These are phyloP conservation scores for Solanum corneliomulleri DNA, from an alignment of 257 asterid species.

Conservation along the genomic window DNA sequence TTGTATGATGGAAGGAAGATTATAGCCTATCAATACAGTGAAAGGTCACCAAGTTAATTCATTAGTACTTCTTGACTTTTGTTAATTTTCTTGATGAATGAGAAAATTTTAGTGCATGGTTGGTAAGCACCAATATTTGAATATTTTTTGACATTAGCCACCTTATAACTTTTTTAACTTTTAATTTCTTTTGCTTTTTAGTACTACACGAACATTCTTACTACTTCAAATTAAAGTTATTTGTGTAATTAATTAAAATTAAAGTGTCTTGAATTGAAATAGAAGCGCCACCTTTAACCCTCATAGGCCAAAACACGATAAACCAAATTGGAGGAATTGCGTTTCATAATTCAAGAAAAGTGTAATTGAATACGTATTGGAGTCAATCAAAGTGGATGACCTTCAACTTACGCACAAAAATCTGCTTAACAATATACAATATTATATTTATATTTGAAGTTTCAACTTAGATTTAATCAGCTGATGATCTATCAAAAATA, in stretches of 20 bases:
- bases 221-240: neutral
- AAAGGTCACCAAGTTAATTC: neutral
- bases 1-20: neutral
- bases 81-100: neutral
- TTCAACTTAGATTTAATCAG: neutral
- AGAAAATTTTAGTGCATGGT: constrained; percentile 1
- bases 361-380: neutral
- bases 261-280: neutral
- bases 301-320: neutral
- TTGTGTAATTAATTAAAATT: neutral
- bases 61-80: neutral
- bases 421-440: neutral
- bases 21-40: neutral
- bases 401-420: neutral
- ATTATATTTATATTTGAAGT: neutral
- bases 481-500: neutral
- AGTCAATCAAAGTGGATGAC: neutral
- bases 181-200: neutral
- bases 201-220: neutral
- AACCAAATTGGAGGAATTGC: neutral
- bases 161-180: neutral
- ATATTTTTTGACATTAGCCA: neutral
- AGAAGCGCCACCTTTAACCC: neutral
- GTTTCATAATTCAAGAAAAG: neutral
- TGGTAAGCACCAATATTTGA: neutral